These are phyloP conservation scores for Xylogone sp. DNA, from an alignment of 2,329 filamentous ascomycete species.

Conservation along the genomic window DNA sequence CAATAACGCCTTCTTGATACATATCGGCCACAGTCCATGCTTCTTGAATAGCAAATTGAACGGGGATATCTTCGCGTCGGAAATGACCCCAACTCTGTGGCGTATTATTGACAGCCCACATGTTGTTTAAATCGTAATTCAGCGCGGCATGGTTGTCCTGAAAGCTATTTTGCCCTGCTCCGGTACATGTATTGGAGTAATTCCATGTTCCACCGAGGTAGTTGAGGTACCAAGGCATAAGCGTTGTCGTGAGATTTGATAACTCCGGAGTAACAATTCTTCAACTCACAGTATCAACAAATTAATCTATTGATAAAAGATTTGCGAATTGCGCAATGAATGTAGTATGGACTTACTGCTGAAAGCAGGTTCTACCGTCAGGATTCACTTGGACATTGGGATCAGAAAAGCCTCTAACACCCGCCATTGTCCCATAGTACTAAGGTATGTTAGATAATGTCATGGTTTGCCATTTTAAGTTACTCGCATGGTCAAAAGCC, in stretches of 20 bases:
- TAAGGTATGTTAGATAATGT: constrained; percentile 1
- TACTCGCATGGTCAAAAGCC: constrained; percentile 34
- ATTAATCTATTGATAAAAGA: neutral
- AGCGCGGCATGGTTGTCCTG: constrained; percentile 44
- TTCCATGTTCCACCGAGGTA: constrained; percentile 45
- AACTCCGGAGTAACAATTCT: constrained; percentile 34
- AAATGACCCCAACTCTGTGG: constrained; percentile 48
- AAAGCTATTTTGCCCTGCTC: constrained; percentile 46
- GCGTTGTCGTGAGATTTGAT: constrained; percentile 35
- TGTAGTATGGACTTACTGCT: constrained; percentile 36
- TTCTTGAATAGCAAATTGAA: constrained; percentile 50
- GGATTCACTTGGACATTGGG: constrained; percentile 48
- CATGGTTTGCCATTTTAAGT: neutral
- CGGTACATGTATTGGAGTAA: constrained; percentile 50
- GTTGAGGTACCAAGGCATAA: constrained; percentile 52
- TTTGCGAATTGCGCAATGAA: neutral
- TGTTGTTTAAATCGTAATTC: constrained; percentile 46
- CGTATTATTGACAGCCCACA: constrained; percentile 49
- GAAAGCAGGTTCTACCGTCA: constrained; percentile 39
- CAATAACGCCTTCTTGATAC: constrained; percentile 45
- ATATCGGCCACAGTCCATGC: constrained; percentile 51
- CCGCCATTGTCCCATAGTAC: constrained; percentile 52
- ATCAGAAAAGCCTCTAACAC: constrained; percentile 49
- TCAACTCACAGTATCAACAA: neutral
- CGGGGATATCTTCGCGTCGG: constrained; percentile 43